These are phyloP conservation scores for Lichtheimia ramosa DNA, from an alignment of 371 early-diverging fungal species.

Conservation along the genomic window DNA sequence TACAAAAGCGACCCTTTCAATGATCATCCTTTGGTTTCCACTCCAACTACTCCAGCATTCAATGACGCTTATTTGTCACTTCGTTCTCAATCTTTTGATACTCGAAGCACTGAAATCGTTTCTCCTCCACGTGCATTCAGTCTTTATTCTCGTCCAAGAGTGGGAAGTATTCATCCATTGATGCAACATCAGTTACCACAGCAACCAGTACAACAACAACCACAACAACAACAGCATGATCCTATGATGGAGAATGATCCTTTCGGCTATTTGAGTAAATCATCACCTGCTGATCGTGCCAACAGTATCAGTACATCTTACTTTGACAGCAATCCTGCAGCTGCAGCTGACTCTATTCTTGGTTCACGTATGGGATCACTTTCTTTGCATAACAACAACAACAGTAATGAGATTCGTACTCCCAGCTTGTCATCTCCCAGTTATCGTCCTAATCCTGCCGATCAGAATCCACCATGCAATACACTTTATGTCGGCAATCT, in stretches of 20 bases:
- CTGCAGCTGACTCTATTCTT: background rate
- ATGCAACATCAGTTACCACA: conserved; percentile 6
- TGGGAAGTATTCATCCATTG: conserved; percentile 1
- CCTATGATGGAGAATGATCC: conserved; percentile 72
- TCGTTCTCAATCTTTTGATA: conserved; percentile 39
- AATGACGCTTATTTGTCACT: conserved; percentile 28
- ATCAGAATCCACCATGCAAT: conserved; percentile 96
- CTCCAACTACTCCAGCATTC: conserved; percentile 29
- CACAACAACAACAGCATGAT: background rate
- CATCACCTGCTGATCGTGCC: conserved; percentile 47
- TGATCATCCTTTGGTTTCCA: conserved; percentile 37
- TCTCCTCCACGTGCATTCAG: conserved; percentile 26
- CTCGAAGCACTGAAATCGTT: conserved; percentile 16
- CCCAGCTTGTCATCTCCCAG: conserved; percentile 17
- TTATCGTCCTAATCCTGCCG: conserved; percentile 29
- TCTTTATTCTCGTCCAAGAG: conserved; percentile 13
- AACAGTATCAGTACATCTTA: conserved; percentile 9
- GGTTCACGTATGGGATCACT: conserved; percentile 14
- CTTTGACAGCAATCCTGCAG: background rate
- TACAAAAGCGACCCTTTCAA: conserved; percentile 56
- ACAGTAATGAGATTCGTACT: conserved; percentile 10
- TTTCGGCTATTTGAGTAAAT: conserved; percentile 89
- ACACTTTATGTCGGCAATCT: conserved; percentile 95
- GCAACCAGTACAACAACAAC: conserved; percentile 4
- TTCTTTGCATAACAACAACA: conserved; percentile 6